Base-by-base conservation (phyloP, 306 rosid genomes). In the cucumber (Cucumis sativus) region DNA sequence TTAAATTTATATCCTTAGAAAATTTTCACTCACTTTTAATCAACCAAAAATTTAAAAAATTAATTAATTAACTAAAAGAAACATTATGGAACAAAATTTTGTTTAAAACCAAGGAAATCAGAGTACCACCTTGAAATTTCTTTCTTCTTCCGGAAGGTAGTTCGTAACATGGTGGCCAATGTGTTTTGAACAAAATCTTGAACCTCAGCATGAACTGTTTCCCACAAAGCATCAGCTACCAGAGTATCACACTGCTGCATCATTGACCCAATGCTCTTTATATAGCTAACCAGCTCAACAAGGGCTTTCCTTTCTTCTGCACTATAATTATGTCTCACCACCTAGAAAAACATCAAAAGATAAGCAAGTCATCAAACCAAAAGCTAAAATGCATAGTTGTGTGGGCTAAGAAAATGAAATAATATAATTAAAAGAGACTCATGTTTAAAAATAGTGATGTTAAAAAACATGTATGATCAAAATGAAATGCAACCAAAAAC, bases 141-240 rank as follows among this genome's bases (percentile, higher is more conserved):
- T 84, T 95, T 95, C 90, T 95, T 95, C 92, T 92, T 95, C 77
- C 98, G 90, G 79, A 95, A 95, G 78, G 97, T 90, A 80, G 97
- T 95, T 75, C 92, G 87, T 84, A 92, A 77, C 98, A 95, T 95
- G 61, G 93, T 84, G 75, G 97, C 97, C 82, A 95, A 81, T 52
- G 97, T 89, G 88, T 95, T 95, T 82, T 95, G 98, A 58, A 95
- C 98, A 89, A 95, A 95, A 88, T 95, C 98, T 81, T 95, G 98
- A 79, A 95, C 98, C 87, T 95, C 98, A 7, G 98, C 89, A 84
- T 95, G 98, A 83, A 95, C 86, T 74, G 98, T 92, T 88, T 95
- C 98, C 96, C 98, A 95, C 84, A 95, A 88, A 84, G 98, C 97
- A 84, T 95, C 98, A 40, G 98, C 96, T 75, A 95, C 96, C 83